Evolutionary conservation across 1,284 basidiomycete species (phyloP), one percentile per base, ranked within the genome.

Genomic region (Fomitopsis schrenkii): DNA sequence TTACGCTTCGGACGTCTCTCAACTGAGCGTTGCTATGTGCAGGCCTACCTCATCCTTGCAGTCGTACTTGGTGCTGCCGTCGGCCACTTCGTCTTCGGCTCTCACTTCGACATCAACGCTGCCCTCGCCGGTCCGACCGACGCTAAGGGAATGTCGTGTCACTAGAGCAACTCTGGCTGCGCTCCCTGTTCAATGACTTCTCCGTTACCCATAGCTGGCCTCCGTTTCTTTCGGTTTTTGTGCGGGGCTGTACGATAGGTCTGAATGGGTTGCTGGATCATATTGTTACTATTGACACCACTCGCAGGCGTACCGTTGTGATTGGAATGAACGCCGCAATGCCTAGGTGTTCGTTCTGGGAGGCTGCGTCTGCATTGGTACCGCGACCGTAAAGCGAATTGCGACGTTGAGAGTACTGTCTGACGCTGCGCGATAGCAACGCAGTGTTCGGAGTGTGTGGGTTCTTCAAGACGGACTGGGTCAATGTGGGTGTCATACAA

Each of bases 21-120:
- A 50, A 33, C 44, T 48, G 40, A 48, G 10, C 19, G 30, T 53
- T 5, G 35, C 60, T 22, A 48, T 12, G 9, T 22, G 26, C 66
- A 94, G 91, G 91, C 87, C 38, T 93, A 93, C 67, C 82, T 93
- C 41, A 90, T 93, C 67, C 71, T 84, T 41, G 85, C 91, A 1
- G 86, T 88, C 45, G 87, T 93, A 26, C 63, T 85, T 1, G 91
- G 91, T 14, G 91, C 90, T 17, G 80, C 79, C 0, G 67, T 89
- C 22, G 91, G 91, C 0, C 90, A 93, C 71, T 93, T 83, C 71
- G 72, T 90, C 54, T 91, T 91, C 66, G 81, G 83, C 19, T 74
- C 77, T 1, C 77, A 79, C 38, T 82, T 90, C 67, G 83, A 89
- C 66, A 70, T 83, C 28, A 85, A 88, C 15, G 78, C 79, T 5